Evolutionary conservation across 192 early-diverging fungal species (phyloP), one percentile per base, ranked within the genome.

Genomic region (Coemansia sp.): DNA sequence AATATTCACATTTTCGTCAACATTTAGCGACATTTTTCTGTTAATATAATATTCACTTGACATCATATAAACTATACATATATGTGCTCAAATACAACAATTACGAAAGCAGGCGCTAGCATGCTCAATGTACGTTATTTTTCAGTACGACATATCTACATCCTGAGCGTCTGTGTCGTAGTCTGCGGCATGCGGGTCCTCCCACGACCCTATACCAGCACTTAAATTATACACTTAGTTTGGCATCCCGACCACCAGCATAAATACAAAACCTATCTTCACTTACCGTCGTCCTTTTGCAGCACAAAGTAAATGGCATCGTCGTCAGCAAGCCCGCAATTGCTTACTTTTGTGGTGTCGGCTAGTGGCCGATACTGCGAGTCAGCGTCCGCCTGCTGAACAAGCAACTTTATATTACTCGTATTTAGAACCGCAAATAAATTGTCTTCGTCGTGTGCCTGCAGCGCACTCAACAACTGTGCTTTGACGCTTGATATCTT

Each of bases 111-210:
- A 47, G 16, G 14, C n/a, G 43, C 14, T 47, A 17, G 14, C 14
- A 17, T 12, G n/a, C 12, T 12, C 43, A 47, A 47, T 47, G 43
- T 47, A 12, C 16, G 14, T 47, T 47, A 47, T 16, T 56, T 14
- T 14, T n/a, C 26, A 56, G 29, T 35, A 35, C 31, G 31, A 35
- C 31, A 35, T 56, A n/a, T 56, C 54, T 66, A 75, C 75, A 9
- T 81, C 77, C 29, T 70, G 63, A 1, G 64, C 51, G 49, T 72
- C 73, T 0, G 59, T 66, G 38, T 75, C 73, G 37, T 69, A 75
- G 56, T 72, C 72, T 1, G 51, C 69, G 1, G 48, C 57, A 11
- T 50, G 17, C 14, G 78, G 78, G 51, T 69, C 69, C 48, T 81
- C 78, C 69, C 73, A 81, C 16, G 62, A 64, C 49, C 59, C 61